phyloP scores from a whole-genome alignment of 1,284 basidiomycete species.

The Fomes fomentarius region DNA sequence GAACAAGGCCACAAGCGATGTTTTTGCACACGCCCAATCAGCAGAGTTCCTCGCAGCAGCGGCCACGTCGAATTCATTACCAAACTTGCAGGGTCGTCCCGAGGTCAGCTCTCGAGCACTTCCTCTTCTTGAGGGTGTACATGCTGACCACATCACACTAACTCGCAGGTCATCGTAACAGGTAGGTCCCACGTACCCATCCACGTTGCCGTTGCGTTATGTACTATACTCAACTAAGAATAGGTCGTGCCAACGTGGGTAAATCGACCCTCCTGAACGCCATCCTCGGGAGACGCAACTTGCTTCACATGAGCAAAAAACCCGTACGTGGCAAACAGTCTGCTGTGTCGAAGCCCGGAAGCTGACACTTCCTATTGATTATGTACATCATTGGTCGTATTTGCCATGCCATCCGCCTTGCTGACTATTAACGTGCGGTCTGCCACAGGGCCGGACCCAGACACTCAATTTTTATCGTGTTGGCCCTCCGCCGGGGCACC shows the following conservation, averaged over 20 bases:
- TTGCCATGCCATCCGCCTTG: too few relatives aligned
- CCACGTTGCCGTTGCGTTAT: neutral
- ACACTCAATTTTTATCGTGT: constrained; percentile 73
- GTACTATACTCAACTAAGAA: constrained; percentile 28
- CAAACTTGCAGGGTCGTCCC: constrained; percentile 48
- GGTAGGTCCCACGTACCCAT: constrained; percentile 22
- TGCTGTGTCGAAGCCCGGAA: too few relatives aligned
- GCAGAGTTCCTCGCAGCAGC: constrained; percentile 53
- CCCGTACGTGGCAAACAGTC: constrained; percentile 49
- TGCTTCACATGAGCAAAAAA: constrained; percentile 68
- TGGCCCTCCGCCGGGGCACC: constrained; percentile 53
- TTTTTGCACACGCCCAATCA: constrained; percentile 41
- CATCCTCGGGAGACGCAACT: constrained; percentile 56
- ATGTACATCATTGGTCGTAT: too few relatives aligned
- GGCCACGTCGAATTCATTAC: constrained; percentile 42
- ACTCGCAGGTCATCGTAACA: constrained; percentile 35
- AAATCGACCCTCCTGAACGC: constrained; percentile 77
- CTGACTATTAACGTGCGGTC: too few relatives aligned
- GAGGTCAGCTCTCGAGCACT: constrained; percentile 41
- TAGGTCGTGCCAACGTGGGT: constrained; percentile 64
- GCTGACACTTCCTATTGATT: too few relatives aligned
- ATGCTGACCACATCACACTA: too few relatives aligned
- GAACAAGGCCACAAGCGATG: constrained; percentile 1
- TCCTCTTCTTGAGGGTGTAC: neutral
- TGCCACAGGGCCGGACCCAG: constrained; percentile 66